Evolutionary conservation across 345 rosid genomes (phyloP), one percentile per base, ranked within the genome.

Genomic region (Bruguiera gymnorhiza): DNA sequence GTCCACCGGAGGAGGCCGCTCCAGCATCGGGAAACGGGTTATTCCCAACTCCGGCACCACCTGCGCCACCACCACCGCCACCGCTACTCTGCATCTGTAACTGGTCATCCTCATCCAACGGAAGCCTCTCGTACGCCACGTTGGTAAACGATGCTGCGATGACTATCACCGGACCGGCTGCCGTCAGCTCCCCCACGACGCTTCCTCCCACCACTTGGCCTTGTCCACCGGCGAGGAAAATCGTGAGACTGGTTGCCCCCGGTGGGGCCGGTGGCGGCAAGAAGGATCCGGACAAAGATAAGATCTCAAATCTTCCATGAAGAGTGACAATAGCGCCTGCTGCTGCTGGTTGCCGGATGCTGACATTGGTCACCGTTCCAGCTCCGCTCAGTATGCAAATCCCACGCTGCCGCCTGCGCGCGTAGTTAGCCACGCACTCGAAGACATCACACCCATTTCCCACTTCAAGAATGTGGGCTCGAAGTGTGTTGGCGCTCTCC

Each of bases 231-330:
- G 95, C 91, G 18, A 94, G 75, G 68, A 87, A 91, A 29, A 91
- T 86, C 0, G 98, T 89, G 72, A 94, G 67, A 72, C 98, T 91
- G 0, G 98, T 94, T 4, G 98, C 97, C 5, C 96, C 96, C 0
- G 97, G 97, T 4, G 98, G 98, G 31, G 98, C 97, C 6, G 98
- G 98, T 6, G 96, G 96, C 0, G 98, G 98, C 65, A 94, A 78
- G 76, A 94, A 94, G n/a, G 98, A 89, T 20, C 98, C 98, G 0
- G 96, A 79, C 18, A 94, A 84, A 6, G 98, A 94, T 65, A 94
- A 77, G 74, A 94, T 94, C 85, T 94, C 98, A 67, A 94, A 94
- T 65, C 93, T 90, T 1, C 98, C 98, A 6, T 89, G 96, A 23
- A 94, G 86, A 16, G 91, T 88, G 15, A 91, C 86, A 1, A 94